Evolutionary conservation across 495 filamentous ascomycete species (phyloP).

Genomic region (Hyaloscypha hepaticicola): DNA sequence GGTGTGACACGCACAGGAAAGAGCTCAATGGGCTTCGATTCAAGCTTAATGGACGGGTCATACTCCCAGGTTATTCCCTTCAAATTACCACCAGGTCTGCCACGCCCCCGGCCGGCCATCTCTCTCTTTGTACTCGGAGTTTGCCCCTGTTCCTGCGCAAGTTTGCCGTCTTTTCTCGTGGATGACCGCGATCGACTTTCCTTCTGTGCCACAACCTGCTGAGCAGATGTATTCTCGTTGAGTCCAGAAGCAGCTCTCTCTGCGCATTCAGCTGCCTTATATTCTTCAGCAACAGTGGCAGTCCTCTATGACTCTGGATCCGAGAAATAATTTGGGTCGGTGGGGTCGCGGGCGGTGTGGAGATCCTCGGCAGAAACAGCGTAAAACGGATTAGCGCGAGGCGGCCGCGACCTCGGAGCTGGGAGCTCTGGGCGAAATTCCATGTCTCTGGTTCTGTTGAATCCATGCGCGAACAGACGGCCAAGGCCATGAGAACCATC

Average conservation of each 20-base stretch:
- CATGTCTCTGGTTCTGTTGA: neutral
- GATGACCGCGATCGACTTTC: neutral
- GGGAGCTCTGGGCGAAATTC: neutral
- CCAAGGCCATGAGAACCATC: neutral
- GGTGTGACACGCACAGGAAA: conserved; percentile 38
- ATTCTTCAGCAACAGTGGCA: neutral
- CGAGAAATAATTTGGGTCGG: conserved; percentile 3
- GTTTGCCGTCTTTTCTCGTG: neutral
- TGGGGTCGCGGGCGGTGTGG: neutral
- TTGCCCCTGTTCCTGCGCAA: conserved; percentile 10
- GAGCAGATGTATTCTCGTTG: neutral
- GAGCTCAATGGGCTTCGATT: conserved; percentile 42
- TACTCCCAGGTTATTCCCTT: conserved; percentile 35
- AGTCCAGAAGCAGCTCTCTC: neutral
- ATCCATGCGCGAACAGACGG: neutral
- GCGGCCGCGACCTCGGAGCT: too few relatives aligned
- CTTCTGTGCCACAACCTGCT: neutral
- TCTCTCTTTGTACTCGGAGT: neutral
- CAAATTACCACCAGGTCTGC: conserved; percentile 32
- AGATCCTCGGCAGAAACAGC: neutral
- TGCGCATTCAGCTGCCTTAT: neutral
- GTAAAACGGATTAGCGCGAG: neutral
- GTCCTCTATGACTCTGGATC: neutral
- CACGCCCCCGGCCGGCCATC: conserved; percentile 36
- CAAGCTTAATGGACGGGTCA: conserved; percentile 38